These are phyloP conservation scores for Musa beccarii DNA, from an alignment of 176 grass and related monocot genomes.

Conservation along the genomic window DNA sequence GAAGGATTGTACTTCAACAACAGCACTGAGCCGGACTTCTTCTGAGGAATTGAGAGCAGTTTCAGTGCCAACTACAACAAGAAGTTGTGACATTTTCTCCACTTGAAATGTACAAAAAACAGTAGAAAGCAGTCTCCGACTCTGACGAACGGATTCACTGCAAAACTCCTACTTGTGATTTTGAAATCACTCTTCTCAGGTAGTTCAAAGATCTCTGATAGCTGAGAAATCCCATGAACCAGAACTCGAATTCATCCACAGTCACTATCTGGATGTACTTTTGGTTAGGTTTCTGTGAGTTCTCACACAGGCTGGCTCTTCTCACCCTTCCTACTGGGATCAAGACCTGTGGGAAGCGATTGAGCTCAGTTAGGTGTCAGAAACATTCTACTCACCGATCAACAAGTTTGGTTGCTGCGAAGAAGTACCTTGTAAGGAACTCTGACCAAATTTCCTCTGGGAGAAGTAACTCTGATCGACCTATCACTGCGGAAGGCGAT, in stretches of 20 bases:
- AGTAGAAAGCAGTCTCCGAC: neutral
- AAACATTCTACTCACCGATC: neutral
- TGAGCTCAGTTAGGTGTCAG: neutral
- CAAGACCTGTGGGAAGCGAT: neutral
- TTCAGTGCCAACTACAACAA: neutral
- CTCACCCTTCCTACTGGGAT: slow-evolving; percentile 3
- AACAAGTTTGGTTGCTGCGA: neutral
- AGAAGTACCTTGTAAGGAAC: slow-evolving; percentile 21
- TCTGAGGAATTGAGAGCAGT: neutral
- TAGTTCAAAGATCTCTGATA: slow-evolving; percentile 12
- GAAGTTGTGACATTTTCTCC: neutral
- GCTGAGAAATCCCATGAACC: slow-evolving; percentile 17
- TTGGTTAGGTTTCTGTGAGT: slow-evolving; percentile 3
- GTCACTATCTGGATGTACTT: slow-evolving; percentile 20
- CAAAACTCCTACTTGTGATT: neutral
- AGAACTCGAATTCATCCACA: slow-evolving; percentile 14
- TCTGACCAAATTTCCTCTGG: slow-evolving; percentile 6
- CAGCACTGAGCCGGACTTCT: too few relatives aligned
- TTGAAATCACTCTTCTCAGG: neutral
- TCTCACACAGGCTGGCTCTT: neutral
- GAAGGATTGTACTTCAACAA: too few relatives aligned
- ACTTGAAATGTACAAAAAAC: slow-evolving; percentile 1
- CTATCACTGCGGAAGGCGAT: slow-evolving; percentile 15
- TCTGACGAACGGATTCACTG: neutral
- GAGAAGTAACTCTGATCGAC: slow-evolving; percentile 4